Evolutionary conservation across 108 stramenopile species (phyloP).

Genomic region (Cyclotella baltica): DNA sequence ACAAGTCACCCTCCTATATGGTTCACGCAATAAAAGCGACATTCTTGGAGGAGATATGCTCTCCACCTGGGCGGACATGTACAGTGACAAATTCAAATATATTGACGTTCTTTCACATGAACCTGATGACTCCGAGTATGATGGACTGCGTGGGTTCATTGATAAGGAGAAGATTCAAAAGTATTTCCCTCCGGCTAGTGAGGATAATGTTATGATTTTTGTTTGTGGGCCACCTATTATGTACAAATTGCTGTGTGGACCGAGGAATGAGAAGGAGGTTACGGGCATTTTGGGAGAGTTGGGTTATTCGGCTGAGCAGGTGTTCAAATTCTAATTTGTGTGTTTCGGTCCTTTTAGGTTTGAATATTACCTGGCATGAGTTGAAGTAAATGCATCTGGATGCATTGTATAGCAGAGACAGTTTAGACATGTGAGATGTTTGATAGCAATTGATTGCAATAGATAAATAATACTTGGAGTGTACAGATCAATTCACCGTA

Average conservation of each 20-base stretch:
- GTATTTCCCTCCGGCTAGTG: slow-evolving; percentile 65
- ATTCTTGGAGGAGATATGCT: slow-evolving; percentile 89
- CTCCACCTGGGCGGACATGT: slow-evolving; percentile 61
- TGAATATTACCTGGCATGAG: too few relatives aligned
- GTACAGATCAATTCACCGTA: too few relatives aligned
- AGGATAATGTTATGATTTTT: slow-evolving; percentile 78
- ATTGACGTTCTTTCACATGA: slow-evolving; percentile 79
- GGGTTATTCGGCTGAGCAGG: slow-evolving; percentile 87
- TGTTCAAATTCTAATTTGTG: slow-evolving; percentile 92
- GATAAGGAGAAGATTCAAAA: slow-evolving; percentile 66
- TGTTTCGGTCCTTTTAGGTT: not conserved
- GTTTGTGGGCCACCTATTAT: slow-evolving; percentile 97
- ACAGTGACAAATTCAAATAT: slow-evolving; percentile 62
- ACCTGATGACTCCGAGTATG: slow-evolving; percentile 65
- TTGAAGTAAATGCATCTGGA: too few relatives aligned
- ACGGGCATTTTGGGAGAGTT: slow-evolving; percentile 82
- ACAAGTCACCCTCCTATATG: slow-evolving; percentile 88
- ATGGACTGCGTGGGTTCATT: slow-evolving; percentile 81
- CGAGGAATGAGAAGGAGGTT: slow-evolving; percentile 81
- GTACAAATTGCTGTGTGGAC: slow-evolving; percentile 88
- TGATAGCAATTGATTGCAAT: too few relatives aligned
- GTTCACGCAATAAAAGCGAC: slow-evolving; percentile 72
- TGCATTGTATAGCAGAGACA: too few relatives aligned
- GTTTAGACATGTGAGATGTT: too few relatives aligned
- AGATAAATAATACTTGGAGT: too few relatives aligned